Base-by-base conservation (phyloP, 495 filamentous ascomycete species). In the Xanthoparmelia taractica region DNA sequence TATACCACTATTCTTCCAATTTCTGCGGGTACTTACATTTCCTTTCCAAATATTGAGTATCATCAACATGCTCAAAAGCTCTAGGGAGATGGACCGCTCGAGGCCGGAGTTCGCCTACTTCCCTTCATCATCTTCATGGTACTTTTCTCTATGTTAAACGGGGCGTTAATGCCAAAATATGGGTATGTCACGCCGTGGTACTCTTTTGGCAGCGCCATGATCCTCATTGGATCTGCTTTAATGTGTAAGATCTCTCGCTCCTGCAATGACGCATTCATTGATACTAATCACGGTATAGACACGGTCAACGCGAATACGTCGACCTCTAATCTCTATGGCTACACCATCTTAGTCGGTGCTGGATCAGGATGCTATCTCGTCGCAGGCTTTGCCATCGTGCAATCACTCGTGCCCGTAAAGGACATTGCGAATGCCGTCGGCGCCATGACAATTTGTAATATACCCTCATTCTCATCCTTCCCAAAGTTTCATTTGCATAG, bases 161-260 rank as follows among this genome's bases (percentile, higher is more conserved):
- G 85, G 31, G 72, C 70, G 1, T 62, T 83, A n/a, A 77, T 88
- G 61, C 69, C 76, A 3, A 77, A 74, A 43, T 67, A 75, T n/a
- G 78, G 78, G 3, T 77, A 78, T 63, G 87, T 87, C 70, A 81
- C 81, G 76, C 80, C 80, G 2, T 82, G 84, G 76, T 89, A 82
- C 70, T 50, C 81, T 5, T 55, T 76, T 2, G 77, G 77, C 8
- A 80, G 81, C 8, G 65, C 76, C 25, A 65, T 86, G 15, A 68
- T 77, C 31, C 58, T 82, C 1, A 67, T 80, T 25, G 84, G 83
- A 23, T 73, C 76, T 36, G 75, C 77, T 0, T 71, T 85, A 0
- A 75, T 87, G 71, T 78, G 56, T 40, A 58, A 23, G 8, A 12
- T 40, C 13, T 40, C 38, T n/a, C n/a, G n/a, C 13, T 8, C 38